A percentile compares a stretch with the other conserved stretches of the same genome.
These are phyloP conservation scores for Typha latifolia DNA, from an alignment of 176 grass and related monocot genomes.

Conservation along the genomic window DNA sequence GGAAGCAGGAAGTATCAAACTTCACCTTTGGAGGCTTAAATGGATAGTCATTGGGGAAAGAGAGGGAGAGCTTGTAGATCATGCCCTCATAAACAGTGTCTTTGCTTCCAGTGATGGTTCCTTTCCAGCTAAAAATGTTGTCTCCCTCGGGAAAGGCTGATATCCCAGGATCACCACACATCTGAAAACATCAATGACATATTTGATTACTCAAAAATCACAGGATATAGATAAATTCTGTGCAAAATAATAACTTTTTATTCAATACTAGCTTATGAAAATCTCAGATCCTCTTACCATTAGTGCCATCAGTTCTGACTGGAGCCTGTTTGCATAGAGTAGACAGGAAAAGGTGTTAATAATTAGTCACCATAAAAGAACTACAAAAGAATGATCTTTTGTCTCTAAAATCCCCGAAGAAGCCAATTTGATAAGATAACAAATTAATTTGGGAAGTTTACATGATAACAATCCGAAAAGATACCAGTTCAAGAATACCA, in stretches of 20 bases:
- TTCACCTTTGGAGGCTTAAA: slow-evolving; percentile 95
- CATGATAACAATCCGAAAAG: too few species aligned
- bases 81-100: slow-evolving; percentile 70
- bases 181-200: slow-evolving; percentile 15
- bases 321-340: slow-evolving; percentile 37
- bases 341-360: neutral
- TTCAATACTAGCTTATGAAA: too few species aligned
- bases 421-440: too few species aligned
- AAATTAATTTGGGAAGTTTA: too few species aligned
- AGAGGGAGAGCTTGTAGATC: slow-evolving; percentile 68
- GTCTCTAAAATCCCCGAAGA: neutral
- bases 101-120: slow-evolving; percentile 67
- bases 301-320: slow-evolving; percentile 89
- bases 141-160: slow-evolving; percentile 90
- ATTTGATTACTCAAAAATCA: neutral
- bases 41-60: slow-evolving; percentile 72
- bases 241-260: neutral
- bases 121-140: slow-evolving; percentile 86
- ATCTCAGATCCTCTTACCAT: slow-evolving; percentile 38
- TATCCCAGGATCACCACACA: slow-evolving; percentile 78
- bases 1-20: slow-evolving; percentile 84
- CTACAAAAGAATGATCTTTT: slow-evolving; percentile 1
- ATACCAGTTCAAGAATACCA: too few species aligned
- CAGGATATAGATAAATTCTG: neutral
- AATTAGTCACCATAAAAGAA: neutral